Evolutionary conservation across 352 stramenopile genomes (phyloP), one percentile per base, ranked within the genome.

Genomic region (Globisporangium ultimum): DNA sequence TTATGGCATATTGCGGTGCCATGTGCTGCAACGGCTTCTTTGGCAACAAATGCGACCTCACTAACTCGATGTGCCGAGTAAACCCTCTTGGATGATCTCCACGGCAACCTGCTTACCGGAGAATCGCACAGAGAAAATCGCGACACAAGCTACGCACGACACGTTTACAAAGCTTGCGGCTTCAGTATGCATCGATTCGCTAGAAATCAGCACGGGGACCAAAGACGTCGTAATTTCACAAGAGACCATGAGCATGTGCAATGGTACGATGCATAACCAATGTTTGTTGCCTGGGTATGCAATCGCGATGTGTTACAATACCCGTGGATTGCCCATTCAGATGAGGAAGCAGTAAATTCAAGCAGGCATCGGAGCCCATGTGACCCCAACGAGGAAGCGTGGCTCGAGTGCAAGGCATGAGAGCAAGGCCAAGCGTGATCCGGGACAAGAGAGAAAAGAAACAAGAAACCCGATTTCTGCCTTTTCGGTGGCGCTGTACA

Each of bases 311-410:
- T 80, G 66, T 60, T 78, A 74, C 55, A 72, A 66, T 50, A 41
- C 58, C 6, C 53, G 61, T 0, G 58, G 65, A 3, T 58, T 61
- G 22, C 41, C 53, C 3, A 58, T 70, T n/a, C 51, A 65, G 22
- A 71, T 76, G 64, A 58, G 71, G 2, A 63, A 54, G 1, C 54
- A 47, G 17, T 71, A 80, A 53, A 80, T 84, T 53, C 57, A 48
- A 2, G 32, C 52, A 24, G 38, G 55, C 0, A 48, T 78, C 14
- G 71, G 69, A 0, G 59, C 8, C 34, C 15, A 0, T 80, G 68
- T 24, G 55, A 80, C 15, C 57, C 58, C 0, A 42, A 58, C 3
- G 2, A 59, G 0, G 74, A 84, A 46, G 66, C 71, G 1, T 80
- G 71, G 71, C 58, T 81, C 0, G 69, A 69, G 11, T 82, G 70